Evolutionary conservation across 1,284 basidiomycete genomes (phyloP).

Genomic region (Inonotus obliquus): DNA sequence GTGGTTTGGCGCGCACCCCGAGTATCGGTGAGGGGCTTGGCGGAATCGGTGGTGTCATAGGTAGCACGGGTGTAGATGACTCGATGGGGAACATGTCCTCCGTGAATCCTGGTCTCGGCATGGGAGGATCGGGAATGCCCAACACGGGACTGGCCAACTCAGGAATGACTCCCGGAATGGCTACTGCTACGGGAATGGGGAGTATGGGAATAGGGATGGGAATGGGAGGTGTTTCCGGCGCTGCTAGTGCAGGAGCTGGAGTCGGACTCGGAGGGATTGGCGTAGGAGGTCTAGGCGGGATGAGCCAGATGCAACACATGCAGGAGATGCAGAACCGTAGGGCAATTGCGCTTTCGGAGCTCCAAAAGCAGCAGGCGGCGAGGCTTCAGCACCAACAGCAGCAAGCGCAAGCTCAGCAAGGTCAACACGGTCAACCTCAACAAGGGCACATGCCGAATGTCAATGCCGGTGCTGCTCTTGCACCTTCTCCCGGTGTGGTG

Average conservation of each 20-base stretch:
- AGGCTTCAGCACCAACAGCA: constrained; percentile 16
- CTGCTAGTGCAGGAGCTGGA: constrained; percentile 18
- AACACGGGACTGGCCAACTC: not conserved
- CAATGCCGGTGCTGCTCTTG: not conserved
- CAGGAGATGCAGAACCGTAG: constrained; percentile 17
- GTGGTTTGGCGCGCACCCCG: constrained; percentile 1
- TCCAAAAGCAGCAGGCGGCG: constrained; percentile 11
- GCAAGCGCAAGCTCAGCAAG: not conserved
- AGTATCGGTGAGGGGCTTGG: constrained; percentile 8
- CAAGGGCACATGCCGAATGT: not conserved
- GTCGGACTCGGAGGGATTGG: constrained; percentile 18
- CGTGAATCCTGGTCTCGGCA: constrained; percentile 23
- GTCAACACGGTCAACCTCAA: constrained; percentile 13
- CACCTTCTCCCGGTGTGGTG: not conserved
- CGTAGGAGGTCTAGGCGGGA: constrained; percentile 18
- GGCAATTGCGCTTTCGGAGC: constrained; percentile 6
- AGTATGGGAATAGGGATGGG: not conserved
- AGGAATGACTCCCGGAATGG: not conserved
- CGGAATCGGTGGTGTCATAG: constrained; percentile 4
- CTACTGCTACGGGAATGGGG: not conserved
- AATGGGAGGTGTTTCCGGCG: constrained; percentile 19
- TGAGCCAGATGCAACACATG: constrained; percentile 19
- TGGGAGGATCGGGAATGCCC: not conserved
- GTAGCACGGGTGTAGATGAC: not conserved
- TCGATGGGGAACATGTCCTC: constrained; percentile 14